These are phyloP conservation scores for Russula sp. DNA, from an alignment of 768 basidiomycete genomes.

Conservation along the genomic window DNA sequence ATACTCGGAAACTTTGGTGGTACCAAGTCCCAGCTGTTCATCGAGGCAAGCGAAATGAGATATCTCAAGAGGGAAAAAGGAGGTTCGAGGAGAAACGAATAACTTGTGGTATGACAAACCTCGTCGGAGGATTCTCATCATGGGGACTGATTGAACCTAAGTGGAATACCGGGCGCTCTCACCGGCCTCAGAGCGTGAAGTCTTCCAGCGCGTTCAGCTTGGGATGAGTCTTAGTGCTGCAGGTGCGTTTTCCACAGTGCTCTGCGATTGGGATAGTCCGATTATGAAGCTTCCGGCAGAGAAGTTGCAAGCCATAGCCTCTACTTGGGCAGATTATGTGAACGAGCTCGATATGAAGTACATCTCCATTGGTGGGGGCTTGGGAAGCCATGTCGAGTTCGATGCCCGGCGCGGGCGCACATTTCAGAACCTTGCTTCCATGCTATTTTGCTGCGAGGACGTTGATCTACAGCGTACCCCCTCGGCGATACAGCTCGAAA, in stretches of 20 bases:
- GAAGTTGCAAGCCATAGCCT: slow-evolving; percentile 73
- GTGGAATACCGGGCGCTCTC: slow-evolving; percentile 63
- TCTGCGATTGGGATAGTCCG: not conserved
- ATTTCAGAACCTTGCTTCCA: slow-evolving; percentile 66
- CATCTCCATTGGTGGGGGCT: slow-evolving; percentile 52
- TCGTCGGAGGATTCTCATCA: not conserved
- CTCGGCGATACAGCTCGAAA: slow-evolving; percentile 51
- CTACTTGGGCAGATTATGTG: slow-evolving; percentile 67
- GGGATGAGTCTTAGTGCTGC: slow-evolving; percentile 70
- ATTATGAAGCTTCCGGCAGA: slow-evolving; percentile 37
- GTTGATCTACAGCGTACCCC: slow-evolving; percentile 40
- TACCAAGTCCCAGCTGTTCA: slow-evolving; percentile 47
- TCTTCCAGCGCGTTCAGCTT: slow-evolving; percentile 78
- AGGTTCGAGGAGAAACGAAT: slow-evolving; percentile 51
- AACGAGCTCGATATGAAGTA: slow-evolving; percentile 49
- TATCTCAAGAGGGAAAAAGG: slow-evolving; percentile 48
- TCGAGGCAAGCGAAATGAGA: slow-evolving; percentile 41
- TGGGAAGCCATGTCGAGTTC: slow-evolving; percentile 52
- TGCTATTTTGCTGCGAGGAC: slow-evolving; percentile 61
- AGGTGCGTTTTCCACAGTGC: slow-evolving; percentile 37
- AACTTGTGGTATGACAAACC: slow-evolving; percentile 48
- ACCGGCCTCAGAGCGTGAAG: slow-evolving; percentile 61
- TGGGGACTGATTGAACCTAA: not conserved
- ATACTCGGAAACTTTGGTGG: slow-evolving; percentile 58
- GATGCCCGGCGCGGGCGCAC: slow-evolving; percentile 66